Conservation (phyloP, 768 basidiomycete genomes). For the Lentinula raphanica region DNA sequence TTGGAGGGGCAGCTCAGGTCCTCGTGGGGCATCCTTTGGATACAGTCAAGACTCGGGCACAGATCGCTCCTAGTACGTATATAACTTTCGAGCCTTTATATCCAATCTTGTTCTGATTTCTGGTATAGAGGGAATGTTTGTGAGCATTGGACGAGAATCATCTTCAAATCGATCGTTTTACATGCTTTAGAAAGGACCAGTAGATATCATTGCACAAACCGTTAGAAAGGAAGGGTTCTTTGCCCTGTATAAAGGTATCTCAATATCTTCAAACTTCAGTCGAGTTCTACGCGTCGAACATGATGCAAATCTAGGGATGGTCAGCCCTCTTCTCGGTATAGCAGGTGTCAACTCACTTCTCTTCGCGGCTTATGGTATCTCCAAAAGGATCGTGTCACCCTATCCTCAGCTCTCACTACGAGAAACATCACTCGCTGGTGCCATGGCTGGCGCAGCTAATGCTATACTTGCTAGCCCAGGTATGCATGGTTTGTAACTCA, state of each 20-base stretch:
- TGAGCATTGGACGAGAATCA: conserved; percentile 34
- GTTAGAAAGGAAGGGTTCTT: conserved; percentile 85
- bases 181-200: conserved; percentile 71
- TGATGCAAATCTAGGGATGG: conserved; percentile 61
- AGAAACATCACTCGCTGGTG: conserved; percentile 80
- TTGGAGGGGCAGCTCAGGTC: conserved; percentile 93
- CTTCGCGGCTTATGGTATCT: conserved; percentile 85
- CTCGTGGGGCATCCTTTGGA: conserved; percentile 91
- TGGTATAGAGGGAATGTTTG: conserved; percentile 76
- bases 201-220: conserved; percentile 85
- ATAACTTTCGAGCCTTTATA: background rate
- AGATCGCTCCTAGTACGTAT: conserved; percentile 74
- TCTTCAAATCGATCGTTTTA: background rate
- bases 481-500: conserved; percentile 19
- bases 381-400: conserved; percentile 80
- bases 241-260: conserved; percentile 87
- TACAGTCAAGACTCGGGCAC: conserved; percentile 84
- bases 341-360: conserved; percentile 95
- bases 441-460: conserved; percentile 90
- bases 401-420: conserved; percentile 77
- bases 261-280: too few relatives aligned
- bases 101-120: background rate
- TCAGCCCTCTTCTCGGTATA: conserved; percentile 85
- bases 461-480: conserved; percentile 89
- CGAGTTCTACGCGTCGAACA: background rate